These are phyloP conservation scores for Dioszegia aurantiaca DNA, from an alignment of 768 basidiomycete genomes.

Conservation along the genomic window DNA sequence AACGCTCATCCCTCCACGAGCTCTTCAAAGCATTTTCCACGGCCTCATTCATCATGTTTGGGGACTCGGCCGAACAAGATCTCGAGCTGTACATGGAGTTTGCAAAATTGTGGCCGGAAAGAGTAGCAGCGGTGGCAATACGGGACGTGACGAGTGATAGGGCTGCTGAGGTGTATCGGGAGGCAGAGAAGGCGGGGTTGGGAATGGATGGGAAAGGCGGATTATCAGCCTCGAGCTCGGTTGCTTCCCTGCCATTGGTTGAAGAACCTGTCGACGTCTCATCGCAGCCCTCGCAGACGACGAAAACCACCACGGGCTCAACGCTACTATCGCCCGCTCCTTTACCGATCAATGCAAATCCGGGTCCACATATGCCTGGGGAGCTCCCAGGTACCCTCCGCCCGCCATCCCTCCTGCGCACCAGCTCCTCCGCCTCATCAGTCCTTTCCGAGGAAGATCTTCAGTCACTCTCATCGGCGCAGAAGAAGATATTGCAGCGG, in stretches of 20 bases:
- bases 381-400: conserved; percentile 1
- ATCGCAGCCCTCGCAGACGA: background rate
- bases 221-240: conserved; percentile 1
- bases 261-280: background rate
- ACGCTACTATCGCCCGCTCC: too few relatives aligned
- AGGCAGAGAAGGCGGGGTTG: conserved; percentile 3
- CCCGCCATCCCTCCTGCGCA: conserved; percentile 6
- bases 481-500: conserved; percentile 21
- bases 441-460: conserved; percentile 13
- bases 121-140: conserved; percentile 77
- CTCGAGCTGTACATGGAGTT: conserved; percentile 80
- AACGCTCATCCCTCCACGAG: conserved; percentile 75
- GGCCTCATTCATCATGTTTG: conserved; percentile 76
- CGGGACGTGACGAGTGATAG: conserved; percentile 63
- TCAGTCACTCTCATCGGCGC: conserved; percentile 8
- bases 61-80: conserved; percentile 93
- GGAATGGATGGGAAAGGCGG: background rate
- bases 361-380: conserved; percentile 7
- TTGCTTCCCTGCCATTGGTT: background rate
- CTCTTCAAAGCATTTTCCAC: conserved; percentile 68
- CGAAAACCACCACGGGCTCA: background rate
- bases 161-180: conserved; percentile 17
- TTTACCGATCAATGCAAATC: too few relatives aligned
- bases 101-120: conserved; percentile 63
- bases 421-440: conserved; percentile 11